phyloP scores from a whole-genome alignment of 2,329 filamentous ascomycete species.

The Aaosphaeria arxii region DNA sequence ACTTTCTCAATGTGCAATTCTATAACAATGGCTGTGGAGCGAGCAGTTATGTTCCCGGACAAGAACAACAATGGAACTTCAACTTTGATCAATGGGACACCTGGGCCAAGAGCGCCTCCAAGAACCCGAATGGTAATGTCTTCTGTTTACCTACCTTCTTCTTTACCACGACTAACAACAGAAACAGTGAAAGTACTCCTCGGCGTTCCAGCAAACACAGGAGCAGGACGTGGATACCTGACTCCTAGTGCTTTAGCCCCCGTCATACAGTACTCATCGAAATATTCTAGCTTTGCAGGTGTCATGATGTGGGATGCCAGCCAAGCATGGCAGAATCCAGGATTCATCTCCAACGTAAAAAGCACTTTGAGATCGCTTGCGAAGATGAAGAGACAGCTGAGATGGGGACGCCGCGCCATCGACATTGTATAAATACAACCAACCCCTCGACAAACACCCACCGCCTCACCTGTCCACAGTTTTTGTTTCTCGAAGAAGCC shows the following conservation, averaged over 20 bases:
- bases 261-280: slow-evolving; percentile 53
- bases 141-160: too few relatives aligned
- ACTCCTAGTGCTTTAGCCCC: slow-evolving; percentile 44
- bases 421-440: too few relatives aligned
- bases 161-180: slow-evolving; percentile 44
- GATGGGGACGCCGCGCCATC: not conserved
- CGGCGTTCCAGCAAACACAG: slow-evolving; percentile 55
- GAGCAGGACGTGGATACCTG: slow-evolving; percentile 56
- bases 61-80: slow-evolving; percentile 43
- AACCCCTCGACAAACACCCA: too few relatives aligned
- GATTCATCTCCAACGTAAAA: slow-evolving; percentile 97
- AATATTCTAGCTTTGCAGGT: slow-evolving; percentile 28
- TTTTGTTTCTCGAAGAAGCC: too few relatives aligned
- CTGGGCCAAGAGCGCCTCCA: slow-evolving; percentile 59
- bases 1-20: slow-evolving; percentile 63
- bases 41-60: not conserved
- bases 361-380: slow-evolving; percentile 74
- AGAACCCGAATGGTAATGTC: slow-evolving; percentile 40
- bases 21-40: slow-evolving; percentile 67
- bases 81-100: slow-evolving; percentile 63
- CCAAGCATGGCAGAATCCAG: slow-evolving; percentile 9
- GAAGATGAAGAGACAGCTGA: not conserved
- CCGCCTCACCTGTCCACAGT: too few relatives aligned
- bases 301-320: slow-evolving; percentile 17
- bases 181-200: slow-evolving; percentile 56